These are phyloP conservation scores for Magnaporthales sp. DNA, from an alignment of 2,329 filamentous ascomycete genomes.

Conservation along the genomic window DNA sequence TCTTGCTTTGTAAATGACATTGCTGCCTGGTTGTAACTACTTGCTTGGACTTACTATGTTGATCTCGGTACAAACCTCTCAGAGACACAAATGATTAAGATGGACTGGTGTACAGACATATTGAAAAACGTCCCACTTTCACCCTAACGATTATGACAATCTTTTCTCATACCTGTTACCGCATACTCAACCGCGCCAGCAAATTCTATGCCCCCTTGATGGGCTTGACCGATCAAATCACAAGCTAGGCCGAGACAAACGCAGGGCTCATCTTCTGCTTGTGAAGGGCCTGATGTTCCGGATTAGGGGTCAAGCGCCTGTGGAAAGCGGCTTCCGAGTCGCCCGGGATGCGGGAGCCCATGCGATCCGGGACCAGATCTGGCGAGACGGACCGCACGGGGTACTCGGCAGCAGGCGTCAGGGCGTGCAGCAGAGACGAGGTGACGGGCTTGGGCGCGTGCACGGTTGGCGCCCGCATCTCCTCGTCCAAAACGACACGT, in stretches of 20 bases:
- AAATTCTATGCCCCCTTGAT: neutral
- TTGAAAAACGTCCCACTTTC: neutral
- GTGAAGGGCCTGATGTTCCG: slow-evolving; percentile 28
- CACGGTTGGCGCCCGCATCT: slow-evolving; percentile 33
- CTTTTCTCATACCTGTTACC: neutral
- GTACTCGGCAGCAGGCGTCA: slow-evolving; percentile 45
- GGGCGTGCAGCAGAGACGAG: slow-evolving; percentile 41
- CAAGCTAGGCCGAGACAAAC: neutral
- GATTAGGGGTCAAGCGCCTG: slow-evolving; percentile 36
- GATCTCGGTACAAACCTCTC: neutral
- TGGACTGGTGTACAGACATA: neutral
- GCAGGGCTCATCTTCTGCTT: neutral
- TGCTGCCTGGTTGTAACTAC: neutral
- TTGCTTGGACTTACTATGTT: neutral
- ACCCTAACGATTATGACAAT: neutral
- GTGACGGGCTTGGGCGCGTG: slow-evolving; percentile 46
- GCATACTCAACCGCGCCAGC: neutral
- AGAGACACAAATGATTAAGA: neutral
- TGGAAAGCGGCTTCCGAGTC: slow-evolving; percentile 38
- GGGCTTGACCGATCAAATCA: neutral
- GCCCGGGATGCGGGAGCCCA: slow-evolving; percentile 48
- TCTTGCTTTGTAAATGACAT: neutral
- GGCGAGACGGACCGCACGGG: slow-evolving; percentile 46
- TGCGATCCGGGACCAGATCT: slow-evolving; percentile 53
- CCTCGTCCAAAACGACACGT: slow-evolving; percentile 28